Base-by-base conservation (phyloP, 2,329 filamentous ascomycete genomes). In the Mollisia scopiformis region DNA sequence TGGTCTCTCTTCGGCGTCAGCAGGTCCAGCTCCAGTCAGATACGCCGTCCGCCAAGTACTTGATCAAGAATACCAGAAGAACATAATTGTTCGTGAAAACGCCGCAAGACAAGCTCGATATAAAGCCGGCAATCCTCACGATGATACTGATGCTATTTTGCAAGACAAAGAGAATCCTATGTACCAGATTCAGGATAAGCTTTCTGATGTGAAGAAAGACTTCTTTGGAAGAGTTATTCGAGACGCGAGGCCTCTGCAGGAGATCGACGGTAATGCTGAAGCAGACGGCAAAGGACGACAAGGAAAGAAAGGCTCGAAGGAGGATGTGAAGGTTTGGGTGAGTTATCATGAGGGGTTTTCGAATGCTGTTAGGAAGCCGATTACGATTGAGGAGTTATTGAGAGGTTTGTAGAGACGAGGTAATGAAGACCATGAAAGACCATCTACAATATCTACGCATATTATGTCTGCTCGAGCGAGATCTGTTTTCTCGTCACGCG, bases 1-100 rank as follows among this genome's bases (percentile, higher is more conserved):
- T 0, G 84, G 83, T 2, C 78, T 85, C 2, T 78, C 85, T 3
- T n/a, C n/a, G 77, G 73, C 2, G 77, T 82, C 3, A 69, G 84
- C 14, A 78, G 84, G 82, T 37, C 84, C 85, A 2, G 87, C 86
- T 0, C 92, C 91, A 0, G 92, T 92, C 0, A 86, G 95, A n/a
- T 99, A 92, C 72, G 94, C 94, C 1, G 89, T 99, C 6, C 88
- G 95, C 23, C 94, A 97, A 74, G 93, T 97, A 8, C 83, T 99
- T 1, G 93, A 97, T 71, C 92, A 95, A 73, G 94, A 98, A 74
- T 90, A 94, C 69, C 86, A 86, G 62, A 92, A 90, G 71, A 89
- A 92, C 51, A 84, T 88, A 13, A 78, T 84, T 30, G 79, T 87
- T 33, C 87, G 89, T 14, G 88, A 91, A 53, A 85, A 85, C 62